Percentiles rank a stretch among this genome's conserved stretches.
These are phyloP conservation scores for Populus pruinosa DNA, from an alignment of 345 rosid species.

Conservation along the genomic window DNA sequence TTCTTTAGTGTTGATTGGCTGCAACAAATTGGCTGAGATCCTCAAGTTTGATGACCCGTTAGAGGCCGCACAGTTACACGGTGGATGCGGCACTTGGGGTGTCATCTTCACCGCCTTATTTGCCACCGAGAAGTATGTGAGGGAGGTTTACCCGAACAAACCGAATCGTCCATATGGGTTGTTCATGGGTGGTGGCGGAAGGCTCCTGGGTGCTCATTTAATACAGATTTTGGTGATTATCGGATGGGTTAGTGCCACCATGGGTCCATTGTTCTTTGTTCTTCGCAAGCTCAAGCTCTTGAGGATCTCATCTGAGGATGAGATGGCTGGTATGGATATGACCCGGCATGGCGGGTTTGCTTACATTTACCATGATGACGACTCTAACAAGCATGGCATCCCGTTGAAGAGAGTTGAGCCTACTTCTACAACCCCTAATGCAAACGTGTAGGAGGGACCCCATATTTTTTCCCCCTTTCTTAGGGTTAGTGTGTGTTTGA, in stretches of 20 bases:
- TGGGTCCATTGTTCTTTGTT: constrained; percentile 68
- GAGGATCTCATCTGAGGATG: constrained; percentile 70
- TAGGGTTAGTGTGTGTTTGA: background rate
- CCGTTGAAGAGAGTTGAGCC: constrained; percentile 41
- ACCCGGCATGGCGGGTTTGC: constrained; percentile 91
- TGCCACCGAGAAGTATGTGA: constrained; percentile 51
- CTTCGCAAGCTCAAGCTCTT: constrained; percentile 56
- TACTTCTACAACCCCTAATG: constrained; percentile 24
- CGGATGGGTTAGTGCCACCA: constrained; percentile 83
- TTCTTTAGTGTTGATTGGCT: constrained; percentile 62
- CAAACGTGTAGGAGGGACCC: constrained; percentile 5
- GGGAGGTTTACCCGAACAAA: constrained; percentile 44
- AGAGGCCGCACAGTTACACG: constrained; percentile 83
- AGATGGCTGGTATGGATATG: constrained; percentile 80
- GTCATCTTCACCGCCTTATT: constrained; percentile 76
- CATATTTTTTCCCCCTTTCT: background rate
- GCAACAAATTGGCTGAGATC: constrained; percentile 68
- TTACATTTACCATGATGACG: constrained; percentile 64
- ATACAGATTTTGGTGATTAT: constrained; percentile 59
- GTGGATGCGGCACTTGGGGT: constrained; percentile 95
- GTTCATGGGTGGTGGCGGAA: constrained; percentile 89
- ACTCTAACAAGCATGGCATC: constrained; percentile 26
- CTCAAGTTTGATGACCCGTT: constrained; percentile 66
- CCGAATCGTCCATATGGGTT: constrained; percentile 53
- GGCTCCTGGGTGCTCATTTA: constrained; percentile 73